Base-by-base conservation (phyloP, 192 early-diverging fungal genomes). In the Mortierella alpina region DNA sequence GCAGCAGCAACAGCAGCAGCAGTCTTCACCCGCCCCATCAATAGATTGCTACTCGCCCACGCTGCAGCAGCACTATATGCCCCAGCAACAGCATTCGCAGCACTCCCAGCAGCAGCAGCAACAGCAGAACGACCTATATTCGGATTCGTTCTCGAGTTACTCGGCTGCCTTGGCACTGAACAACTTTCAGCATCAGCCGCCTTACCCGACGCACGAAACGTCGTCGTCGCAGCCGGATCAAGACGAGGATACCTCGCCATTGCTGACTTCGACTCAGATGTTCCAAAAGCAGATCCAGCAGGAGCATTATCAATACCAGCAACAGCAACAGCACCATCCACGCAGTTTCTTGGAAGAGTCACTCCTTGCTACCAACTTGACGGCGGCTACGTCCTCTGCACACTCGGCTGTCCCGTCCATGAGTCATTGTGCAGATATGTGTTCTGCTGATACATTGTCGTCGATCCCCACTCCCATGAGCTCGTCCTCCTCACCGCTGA, bases 281-380 rank as follows among this genome's bases (percentile, higher is more conserved):
- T 70, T 77, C 68, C 68, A 79, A 6, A 70, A 79, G 40, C 69
- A 70, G 17, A 47, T 70, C 66, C 74, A 76, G 17, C 74, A 76
- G 20, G 75, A 79, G 50, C 60, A 63, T 40, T 67, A 76, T 10
- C 55, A 15, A 8, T 67, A 67, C 18, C 76, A 71, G 59, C 73
- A 67, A 49, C 65, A 76, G 15, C 67, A 68, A 52, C 63, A 75
- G 9, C 66, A 75, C 20, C 40, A 31, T 31, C 31, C 31, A 31
- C 56, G 42, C 40, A 13, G 58, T 4, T 70, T 70, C 49, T 15
- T 70, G 42, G 31, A 58, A 13, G 68, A 70, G 2, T 44, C 59
- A 2, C 17, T 70, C 41, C 60, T 62, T 58, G 22, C 58, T 15
- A 18, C 45, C 15, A 42, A 48, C 45, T 52, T 80, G 70, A 62